These are phyloP conservation scores for Ophiostoma sp. DNA, from an alignment of 2,329 filamentous ascomycete species.

Conservation along the genomic window DNA sequence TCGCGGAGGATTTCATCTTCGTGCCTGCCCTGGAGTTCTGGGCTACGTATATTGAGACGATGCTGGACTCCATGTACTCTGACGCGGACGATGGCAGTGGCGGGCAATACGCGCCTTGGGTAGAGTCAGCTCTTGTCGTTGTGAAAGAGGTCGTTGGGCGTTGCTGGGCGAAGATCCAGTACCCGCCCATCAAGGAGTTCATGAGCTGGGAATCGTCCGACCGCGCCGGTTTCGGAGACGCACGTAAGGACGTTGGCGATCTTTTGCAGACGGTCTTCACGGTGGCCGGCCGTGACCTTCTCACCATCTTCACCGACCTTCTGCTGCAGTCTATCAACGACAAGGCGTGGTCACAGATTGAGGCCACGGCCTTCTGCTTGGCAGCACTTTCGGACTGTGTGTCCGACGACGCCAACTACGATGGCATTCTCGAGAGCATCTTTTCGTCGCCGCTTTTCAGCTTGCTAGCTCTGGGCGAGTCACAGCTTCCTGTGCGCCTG, in stretches of 20 bases:
- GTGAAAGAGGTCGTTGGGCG: constrained; percentile 60
- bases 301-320: constrained; percentile 53
- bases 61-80: constrained; percentile 49
- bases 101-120: constrained; percentile 43
- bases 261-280: constrained; percentile 67
- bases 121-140: constrained; percentile 51
- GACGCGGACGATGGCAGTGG: constrained; percentile 35
- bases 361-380: constrained; percentile 58
- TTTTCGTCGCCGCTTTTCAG: constrained; percentile 57
- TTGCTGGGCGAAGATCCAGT: constrained; percentile 64
- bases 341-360: constrained; percentile 54
- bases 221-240: constrained; percentile 61
- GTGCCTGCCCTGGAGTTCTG: constrained; percentile 73
- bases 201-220: constrained; percentile 65
- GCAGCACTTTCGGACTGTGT: constrained; percentile 62
- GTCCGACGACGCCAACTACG: constrained; percentile 51
- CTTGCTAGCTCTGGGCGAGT: constrained; percentile 46
- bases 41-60: constrained; percentile 67
- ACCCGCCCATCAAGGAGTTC: constrained; percentile 54
- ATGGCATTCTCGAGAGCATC: constrained; percentile 54
- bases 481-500: constrained; percentile 54
- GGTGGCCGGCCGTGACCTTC: constrained; percentile 50
- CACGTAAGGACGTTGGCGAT: constrained; percentile 73
- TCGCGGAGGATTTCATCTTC: constrained; percentile 69
- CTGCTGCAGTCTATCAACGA: constrained; percentile 45